phyloP scores from a whole-genome alignment of 2,329 filamentous ascomycete species.

The Fusarium sarcochroum region DNA sequence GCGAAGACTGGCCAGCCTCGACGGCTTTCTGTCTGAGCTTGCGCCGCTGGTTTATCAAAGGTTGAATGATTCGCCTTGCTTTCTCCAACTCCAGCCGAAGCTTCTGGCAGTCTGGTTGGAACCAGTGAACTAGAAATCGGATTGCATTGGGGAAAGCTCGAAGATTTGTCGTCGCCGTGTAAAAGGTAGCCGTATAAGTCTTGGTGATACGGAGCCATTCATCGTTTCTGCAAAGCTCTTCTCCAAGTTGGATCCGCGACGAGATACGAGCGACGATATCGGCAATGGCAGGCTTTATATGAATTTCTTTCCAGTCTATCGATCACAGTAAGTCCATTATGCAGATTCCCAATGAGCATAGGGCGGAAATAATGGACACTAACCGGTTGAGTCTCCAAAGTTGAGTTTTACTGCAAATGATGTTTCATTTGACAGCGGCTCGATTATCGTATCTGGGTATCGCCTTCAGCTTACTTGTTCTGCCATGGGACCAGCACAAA shows the following conservation, averaged over 20 bases:
- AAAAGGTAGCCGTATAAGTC: slow-evolving; percentile 1
- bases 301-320: slow-evolving; percentile 1
- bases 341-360: not conserved
- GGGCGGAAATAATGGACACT: not conserved
- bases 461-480: not conserved
- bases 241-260: slow-evolving; percentile 6
- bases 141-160: not conserved
- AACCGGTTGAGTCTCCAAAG: not conserved
- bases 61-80: not conserved
- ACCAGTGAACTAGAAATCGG: slow-evolving; percentile 3
- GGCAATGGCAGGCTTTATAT: not conserved
- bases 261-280: slow-evolving; percentile 10
- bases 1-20: not conserved
- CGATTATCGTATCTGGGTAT: not conserved
- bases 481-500: rapidly evolving
- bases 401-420: not conserved
- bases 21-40: not conserved
- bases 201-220: slow-evolving; percentile 13
- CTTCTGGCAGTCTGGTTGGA: slow-evolving; percentile 2
- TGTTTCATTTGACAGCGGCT: not conserved
- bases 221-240: slow-evolving; percentile 8
- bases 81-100: not conserved
- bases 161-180: not conserved
- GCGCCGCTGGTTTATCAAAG: not conserved
- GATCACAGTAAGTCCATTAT: not conserved